phyloP scores from a whole-genome alignment of 805 yeast genomes.

The Starmerella stellata region DNA sequence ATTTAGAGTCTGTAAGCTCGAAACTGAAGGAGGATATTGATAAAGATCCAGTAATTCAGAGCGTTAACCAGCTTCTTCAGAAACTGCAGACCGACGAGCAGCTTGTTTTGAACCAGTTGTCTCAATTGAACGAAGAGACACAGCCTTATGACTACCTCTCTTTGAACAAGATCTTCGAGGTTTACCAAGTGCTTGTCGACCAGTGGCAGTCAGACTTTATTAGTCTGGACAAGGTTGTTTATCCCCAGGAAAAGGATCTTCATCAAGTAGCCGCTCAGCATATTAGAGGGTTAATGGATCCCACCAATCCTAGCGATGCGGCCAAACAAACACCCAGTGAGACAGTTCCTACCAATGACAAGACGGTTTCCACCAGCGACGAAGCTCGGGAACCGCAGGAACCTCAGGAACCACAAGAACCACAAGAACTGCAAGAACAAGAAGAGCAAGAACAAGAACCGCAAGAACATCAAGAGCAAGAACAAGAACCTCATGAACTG shows the following conservation, averaged over 20 bases:
- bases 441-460: too few relatives aligned
- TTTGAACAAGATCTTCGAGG: constrained; percentile 49
- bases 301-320: constrained; percentile 3
- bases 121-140: constrained; percentile 36
- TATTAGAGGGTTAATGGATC: constrained; percentile 44
- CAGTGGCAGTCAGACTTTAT: constrained; percentile 74
- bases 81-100: constrained; percentile 36
- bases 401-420: too few relatives aligned
- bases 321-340: neutral
- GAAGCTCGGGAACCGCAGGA: too few relatives aligned
- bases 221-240: constrained; percentile 55
- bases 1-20: constrained; percentile 34
- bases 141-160: constrained; percentile 48
- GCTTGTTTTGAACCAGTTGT: constrained; percentile 30
- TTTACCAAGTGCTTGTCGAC: constrained; percentile 64
- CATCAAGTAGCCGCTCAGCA: constrained; percentile 80
- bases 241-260: constrained; percentile 87
- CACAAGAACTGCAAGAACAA: too few relatives aligned
- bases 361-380: neutral
- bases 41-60: constrained; percentile 26
- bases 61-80: constrained; percentile 39
- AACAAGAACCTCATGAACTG: too few relatives aligned
- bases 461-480: too few relatives aligned
- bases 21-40: neutral
- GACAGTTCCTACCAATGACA: neutral